phyloP scores from a whole-genome alignment of 1,139 yeast species.

The Scheffersomyces segobiensis region DNA sequence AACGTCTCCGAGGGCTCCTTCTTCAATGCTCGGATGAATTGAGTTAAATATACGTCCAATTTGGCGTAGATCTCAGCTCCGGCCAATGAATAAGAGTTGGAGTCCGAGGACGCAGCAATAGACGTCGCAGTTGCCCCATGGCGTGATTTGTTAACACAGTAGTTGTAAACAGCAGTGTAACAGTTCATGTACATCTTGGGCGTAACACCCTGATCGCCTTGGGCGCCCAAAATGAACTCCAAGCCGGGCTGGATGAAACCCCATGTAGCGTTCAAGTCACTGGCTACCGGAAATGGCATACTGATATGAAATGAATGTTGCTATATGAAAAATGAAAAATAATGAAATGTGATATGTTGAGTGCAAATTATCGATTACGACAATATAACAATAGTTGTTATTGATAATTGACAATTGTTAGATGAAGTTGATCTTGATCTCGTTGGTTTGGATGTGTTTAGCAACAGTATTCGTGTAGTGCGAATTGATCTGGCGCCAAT shows the following conservation, averaged over 20 bases:
- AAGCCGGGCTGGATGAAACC: conserved; percentile 73
- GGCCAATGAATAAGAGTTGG: conserved; percentile 53
- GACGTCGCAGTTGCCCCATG: conserved; percentile 30
- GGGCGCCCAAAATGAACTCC: conserved; percentile 66
- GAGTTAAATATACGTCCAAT: conserved; percentile 63
- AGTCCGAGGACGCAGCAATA: conserved; percentile 14
- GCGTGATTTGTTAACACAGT: conserved; percentile 82
- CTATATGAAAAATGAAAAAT: not conserved
- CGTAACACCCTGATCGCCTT: conserved; percentile 63
- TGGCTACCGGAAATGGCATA: conserved; percentile 28
- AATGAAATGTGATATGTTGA: not conserved
- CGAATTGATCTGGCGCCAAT: not conserved
- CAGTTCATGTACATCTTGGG: conserved; percentile 72
- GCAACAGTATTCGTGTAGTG: not conserved
- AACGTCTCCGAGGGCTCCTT: conserved; percentile 63
- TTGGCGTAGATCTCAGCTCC: conserved; percentile 88
- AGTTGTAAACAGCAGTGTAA: conserved; percentile 89
- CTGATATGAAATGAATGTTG: not conserved
- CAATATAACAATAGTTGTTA: not conserved
- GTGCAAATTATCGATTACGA: too few relatives aligned
- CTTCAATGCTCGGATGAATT: conserved; percentile 56
- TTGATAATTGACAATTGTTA: not conserved
- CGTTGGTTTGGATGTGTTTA: not conserved
- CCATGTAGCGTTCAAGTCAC: conserved; percentile 74
- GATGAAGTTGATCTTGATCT: not conserved